Evolutionary conservation across 768 basidiomycete species (phyloP).

Genomic region (Suillus decipiens): DNA sequence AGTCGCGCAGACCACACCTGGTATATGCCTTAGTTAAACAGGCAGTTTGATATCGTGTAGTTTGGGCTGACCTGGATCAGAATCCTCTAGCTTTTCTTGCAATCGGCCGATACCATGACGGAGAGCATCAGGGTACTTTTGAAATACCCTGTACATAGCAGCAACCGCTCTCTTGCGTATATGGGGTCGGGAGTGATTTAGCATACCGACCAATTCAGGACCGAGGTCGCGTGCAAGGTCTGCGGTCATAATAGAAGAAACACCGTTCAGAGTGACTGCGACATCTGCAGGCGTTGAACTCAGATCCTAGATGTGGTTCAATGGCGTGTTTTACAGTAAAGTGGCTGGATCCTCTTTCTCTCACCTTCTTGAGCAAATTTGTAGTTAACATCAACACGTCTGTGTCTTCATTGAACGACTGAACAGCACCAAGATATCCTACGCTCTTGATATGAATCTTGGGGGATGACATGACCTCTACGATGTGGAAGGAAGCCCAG

Average conservation of each 20-base stretch:
- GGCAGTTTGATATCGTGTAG: neutral
- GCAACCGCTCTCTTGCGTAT: slow-evolving; percentile 92
- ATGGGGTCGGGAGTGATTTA: slow-evolving; percentile 85
- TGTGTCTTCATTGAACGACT: slow-evolving; percentile 92
- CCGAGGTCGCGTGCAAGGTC: slow-evolving; percentile 92
- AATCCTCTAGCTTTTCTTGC: slow-evolving; percentile 79
- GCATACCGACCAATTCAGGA: slow-evolving; percentile 80
- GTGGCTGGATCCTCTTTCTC: slow-evolving; percentile 19
- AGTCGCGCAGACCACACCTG: slow-evolving; percentile 91
- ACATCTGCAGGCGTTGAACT: slow-evolving; percentile 74
- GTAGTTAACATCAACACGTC: slow-evolving; percentile 98
- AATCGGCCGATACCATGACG: slow-evolving; percentile 66
- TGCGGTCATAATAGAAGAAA: slow-evolving; percentile 80
- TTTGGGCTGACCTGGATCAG: slow-evolving; percentile 56
- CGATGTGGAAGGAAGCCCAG: slow-evolving; percentile 95
- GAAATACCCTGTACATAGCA: slow-evolving; percentile 76
- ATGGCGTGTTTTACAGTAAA: slow-evolving; percentile 1
- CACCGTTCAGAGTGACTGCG: slow-evolving; percentile 76
- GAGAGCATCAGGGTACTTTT: slow-evolving; percentile 80
- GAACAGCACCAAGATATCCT: slow-evolving; percentile 90
- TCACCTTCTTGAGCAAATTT: slow-evolving; percentile 91
- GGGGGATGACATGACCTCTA: slow-evolving; percentile 96
- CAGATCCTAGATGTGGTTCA: slow-evolving; percentile 62
- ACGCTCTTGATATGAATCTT: slow-evolving; percentile 92
- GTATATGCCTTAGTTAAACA: slow-evolving; percentile 9